Evolutionary conservation across 2,329 filamentous ascomycete genomes (phyloP), one percentile per base, ranked within the genome.

Genomic region (Aspergillus sp.): DNA sequence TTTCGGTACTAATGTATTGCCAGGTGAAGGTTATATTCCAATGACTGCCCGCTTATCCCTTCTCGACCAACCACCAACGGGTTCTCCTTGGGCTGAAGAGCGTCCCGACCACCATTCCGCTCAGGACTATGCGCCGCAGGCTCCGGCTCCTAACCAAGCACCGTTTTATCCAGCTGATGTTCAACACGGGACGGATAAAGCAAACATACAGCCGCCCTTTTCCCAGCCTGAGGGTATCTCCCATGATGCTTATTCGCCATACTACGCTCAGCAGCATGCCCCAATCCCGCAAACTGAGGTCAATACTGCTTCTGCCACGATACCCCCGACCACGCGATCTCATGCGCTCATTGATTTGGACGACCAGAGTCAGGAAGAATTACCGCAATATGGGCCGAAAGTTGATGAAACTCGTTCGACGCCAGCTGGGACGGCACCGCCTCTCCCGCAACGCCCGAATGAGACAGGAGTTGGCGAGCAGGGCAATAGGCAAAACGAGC

Each of bases 31-130:
- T n/a, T 65, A 64, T 44, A 68, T 68, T 38, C 64, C 65, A 1
- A 68, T 68, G 65, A 66, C 65, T 34, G 65, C 65, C 4, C 61
- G 64, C 3, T 48, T 68, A 43, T 68, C 65, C 19, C 54, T 68
- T 29, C 51, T 67, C n/a, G 65, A 68, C 32, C 47, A 57, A 26
- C 48, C 55, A 3, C 56, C 52, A 7, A 42, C 57, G 8, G 55
- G 61, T 35, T 56, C 57, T 5, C 57, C 61, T 3, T 66, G 63
- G 64, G 48, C 51, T 10, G 55, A 54, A 38, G 52, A 60, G 26
- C 46, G 48, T 8, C 47, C 56, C 7, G 42, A n/a, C 32, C 51
- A 56, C 34, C 52, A 55, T 43, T 53, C 48, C 10, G 52, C 46
- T 26, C 50, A 55, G 29, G 46, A 52, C 8, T 51, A 51, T 12